Evolutionary conservation across 139 green algal genomes (phyloP), one percentile per base, ranked within the genome.

Genomic region (Chloropicon primus): DNA sequence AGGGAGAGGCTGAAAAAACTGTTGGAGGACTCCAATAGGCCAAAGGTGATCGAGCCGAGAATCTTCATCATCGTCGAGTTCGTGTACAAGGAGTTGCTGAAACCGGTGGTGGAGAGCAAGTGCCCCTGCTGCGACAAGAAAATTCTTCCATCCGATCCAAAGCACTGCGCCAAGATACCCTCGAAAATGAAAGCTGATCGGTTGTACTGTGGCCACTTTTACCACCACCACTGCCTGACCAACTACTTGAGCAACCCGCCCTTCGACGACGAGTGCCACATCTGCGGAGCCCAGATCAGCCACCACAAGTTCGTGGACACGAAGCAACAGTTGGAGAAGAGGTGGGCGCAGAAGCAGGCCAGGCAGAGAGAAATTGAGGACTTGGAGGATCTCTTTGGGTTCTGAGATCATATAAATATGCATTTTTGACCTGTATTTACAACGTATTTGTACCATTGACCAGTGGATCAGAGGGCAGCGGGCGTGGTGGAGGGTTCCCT

Each of bases 261-360:
- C 25, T 75, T 75, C 17, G 72, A 28, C 24, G 26, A 75, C 25
- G 17, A 5, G 5, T 75, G 72, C 72, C 72, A 27, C 24, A 17
- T 41, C 5, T 75, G 72, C 25, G 72, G 72, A 17, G 25, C 24
- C 25, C 72, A 27, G 26, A 75, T 75, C 25, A 27, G 21, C 72
- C 72, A 75, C 21, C 72, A 75, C 72, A 75, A 17, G 25, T 75
- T 75, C 25, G 17, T 5, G 5, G 26, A 27, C 72, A 75, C 24
- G 25, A 5, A 17, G 72, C 5, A 75, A 17, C 25, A 41, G 17
- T 17, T 75, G 25, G 72, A 75, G 72, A 27, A 75, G 25, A 5
- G 72, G 5, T 75, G 72, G 72, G 72, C 72, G 5, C 72, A 75
- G 72, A 75, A 75, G 72, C 72, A 75, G 26, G 72, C 72, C 5